Percentiles rank a stretch among this genome's conserved stretches.
These are phyloP conservation scores for Bonia amplexicaulis DNA, from an alignment of 176 grass and related monocot genomes.

Conservation along the genomic window DNA sequence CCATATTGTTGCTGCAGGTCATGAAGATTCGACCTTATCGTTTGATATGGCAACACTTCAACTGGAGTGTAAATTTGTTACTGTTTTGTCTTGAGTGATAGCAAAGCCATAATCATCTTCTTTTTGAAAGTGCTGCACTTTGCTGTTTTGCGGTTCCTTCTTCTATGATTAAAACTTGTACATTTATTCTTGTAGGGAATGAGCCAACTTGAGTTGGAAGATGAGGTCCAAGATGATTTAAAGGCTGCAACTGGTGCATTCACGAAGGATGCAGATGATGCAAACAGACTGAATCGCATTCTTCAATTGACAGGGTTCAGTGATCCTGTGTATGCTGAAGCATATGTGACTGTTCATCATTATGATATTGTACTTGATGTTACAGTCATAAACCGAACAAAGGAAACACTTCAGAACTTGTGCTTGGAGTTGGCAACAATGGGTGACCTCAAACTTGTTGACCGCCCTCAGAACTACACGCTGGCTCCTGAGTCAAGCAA, in stretches of 20 bases:
- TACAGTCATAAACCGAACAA: conserved; percentile 59
- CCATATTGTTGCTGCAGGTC: background rate
- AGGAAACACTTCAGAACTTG: conserved; percentile 65
- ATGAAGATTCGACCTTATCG: background rate
- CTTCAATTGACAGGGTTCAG: conserved; percentile 66
- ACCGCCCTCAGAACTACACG: conserved; percentile 62
- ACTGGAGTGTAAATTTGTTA: background rate
- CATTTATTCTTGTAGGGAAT: conserved; percentile 43
- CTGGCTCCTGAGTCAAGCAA: conserved; percentile 60
- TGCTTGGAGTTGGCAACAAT: conserved; percentile 67
- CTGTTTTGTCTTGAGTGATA: background rate
- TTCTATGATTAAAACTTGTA: background rate
- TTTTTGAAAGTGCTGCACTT: background rate
- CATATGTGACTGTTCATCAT: conserved; percentile 61
- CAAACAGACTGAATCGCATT: conserved; percentile 52
- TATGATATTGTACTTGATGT: conserved; percentile 77
- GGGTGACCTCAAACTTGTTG: conserved; percentile 73
- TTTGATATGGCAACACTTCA: background rate
- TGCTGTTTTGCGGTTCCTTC: background rate
- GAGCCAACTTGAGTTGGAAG: conserved; percentile 69
- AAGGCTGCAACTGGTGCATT: conserved; percentile 65
- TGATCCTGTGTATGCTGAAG: conserved; percentile 67
- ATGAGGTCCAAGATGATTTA: conserved; percentile 65
- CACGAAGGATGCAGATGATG: conserved; percentile 53
- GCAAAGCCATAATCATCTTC: background rate